Evolutionary conservation across 768 basidiomycete species (phyloP).

Genomic region (Leccinellum luteum): DNA sequence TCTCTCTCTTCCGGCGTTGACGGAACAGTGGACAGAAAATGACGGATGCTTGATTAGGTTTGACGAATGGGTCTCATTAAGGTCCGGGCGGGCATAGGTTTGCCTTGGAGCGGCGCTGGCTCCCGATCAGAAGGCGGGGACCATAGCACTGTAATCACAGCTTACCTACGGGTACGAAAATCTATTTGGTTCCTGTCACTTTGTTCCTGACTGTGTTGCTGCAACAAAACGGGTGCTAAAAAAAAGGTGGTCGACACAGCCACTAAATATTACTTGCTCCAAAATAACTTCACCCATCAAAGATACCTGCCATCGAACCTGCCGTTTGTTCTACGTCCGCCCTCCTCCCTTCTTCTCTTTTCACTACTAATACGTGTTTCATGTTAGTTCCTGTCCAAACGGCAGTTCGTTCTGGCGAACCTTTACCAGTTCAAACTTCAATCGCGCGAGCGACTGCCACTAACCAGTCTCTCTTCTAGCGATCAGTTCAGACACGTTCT

Average conservation of each 20-base stretch:
- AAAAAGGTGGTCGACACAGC: slow-evolving; percentile 8
- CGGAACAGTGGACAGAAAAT: neutral
- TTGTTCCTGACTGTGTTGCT: neutral
- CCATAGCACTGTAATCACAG: neutral
- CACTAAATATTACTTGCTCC: slow-evolving; percentile 1
- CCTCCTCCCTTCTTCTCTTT: neutral
- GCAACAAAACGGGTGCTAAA: too few relatives aligned
- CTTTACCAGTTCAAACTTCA: slow-evolving; percentile 25
- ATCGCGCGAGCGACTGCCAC: slow-evolving; percentile 32
- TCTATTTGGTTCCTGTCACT: neutral
- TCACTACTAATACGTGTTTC: neutral
- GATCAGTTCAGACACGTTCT: slow-evolving; percentile 60
- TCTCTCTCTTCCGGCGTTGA: neutral
- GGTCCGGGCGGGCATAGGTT: neutral
- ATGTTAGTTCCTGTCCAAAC: slow-evolving; percentile 20
- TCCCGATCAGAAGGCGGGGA: neutral
- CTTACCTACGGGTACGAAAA: neutral
- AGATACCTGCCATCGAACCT: slow-evolving; percentile 20
- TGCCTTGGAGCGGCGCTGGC: neutral
- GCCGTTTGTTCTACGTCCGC: slow-evolving; percentile 23
- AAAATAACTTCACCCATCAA: slow-evolving; percentile 22
- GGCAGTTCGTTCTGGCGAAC: slow-evolving; percentile 32
- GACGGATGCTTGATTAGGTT: neutral
- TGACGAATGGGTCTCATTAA: neutral
- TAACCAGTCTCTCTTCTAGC: slow-evolving; percentile 47